Percentiles rank a stretch among this genome's conserved stretches.
phyloP scores from a whole-genome alignment of 768 basidiomycete species.

The Mycena maculata region DNA sequence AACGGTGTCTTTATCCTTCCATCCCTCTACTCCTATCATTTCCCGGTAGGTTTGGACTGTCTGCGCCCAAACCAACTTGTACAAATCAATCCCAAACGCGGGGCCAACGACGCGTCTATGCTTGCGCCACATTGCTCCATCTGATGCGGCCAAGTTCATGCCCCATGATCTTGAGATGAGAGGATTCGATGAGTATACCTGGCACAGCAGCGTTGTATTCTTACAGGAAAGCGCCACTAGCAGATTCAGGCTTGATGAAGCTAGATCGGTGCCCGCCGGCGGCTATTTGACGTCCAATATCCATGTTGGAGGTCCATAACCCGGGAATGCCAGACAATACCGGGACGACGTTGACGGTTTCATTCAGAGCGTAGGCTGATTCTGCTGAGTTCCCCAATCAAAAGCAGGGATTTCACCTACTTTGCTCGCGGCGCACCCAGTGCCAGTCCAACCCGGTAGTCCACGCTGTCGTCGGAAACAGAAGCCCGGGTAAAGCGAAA shows the following conservation, averaged over 20 bases:
- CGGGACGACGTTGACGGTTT: slow-evolving; percentile 42
- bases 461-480: slow-evolving; percentile 42
- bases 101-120: slow-evolving; percentile 49
- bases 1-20: slow-evolving; percentile 43
- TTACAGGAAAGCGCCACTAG: slow-evolving; percentile 48
- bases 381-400: background rate
- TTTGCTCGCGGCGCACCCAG: slow-evolving; percentile 39
- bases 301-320: slow-evolving; percentile 58
- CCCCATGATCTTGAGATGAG: slow-evolving; percentile 41
- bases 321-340: slow-evolving; percentile 47
- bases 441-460: slow-evolving; percentile 40
- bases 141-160: slow-evolving; percentile 44
- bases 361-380: slow-evolving; percentile 34
- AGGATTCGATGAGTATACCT: background rate
- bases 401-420: slow-evolving; percentile 34
- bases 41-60: slow-evolving; percentile 51
- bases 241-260: slow-evolving; percentile 53
- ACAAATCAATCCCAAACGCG: slow-evolving; percentile 47
- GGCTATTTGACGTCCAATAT: slow-evolving; percentile 58
- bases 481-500: slow-evolving; percentile 39
- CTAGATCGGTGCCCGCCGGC: slow-evolving; percentile 52
- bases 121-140: slow-evolving; percentile 46
- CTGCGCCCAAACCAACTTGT: slow-evolving; percentile 55
- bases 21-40: slow-evolving; percentile 52
- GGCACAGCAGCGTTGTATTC: slow-evolving; percentile 11